Conservation (phyloP, 1,284 basidiomycete genomes). For the Malassezia sympodialis region DNA sequence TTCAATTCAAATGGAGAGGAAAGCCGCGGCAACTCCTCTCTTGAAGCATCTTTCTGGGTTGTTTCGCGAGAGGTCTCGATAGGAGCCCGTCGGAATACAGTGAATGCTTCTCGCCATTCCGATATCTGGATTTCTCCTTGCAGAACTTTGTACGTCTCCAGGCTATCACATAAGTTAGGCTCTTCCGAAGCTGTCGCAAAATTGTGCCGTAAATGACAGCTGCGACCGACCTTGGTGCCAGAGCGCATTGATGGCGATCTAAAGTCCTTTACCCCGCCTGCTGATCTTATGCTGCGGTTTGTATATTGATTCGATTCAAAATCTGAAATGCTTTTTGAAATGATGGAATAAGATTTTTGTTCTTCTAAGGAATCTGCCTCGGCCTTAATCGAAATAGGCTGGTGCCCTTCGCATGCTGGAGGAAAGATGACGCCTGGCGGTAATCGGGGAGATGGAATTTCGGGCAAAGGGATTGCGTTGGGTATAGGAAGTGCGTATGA, state of each 20-base stretch:
- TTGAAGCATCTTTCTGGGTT: background rate
- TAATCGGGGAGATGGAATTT: background rate
- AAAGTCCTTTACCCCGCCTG: background rate
- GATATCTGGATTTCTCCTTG: background rate
- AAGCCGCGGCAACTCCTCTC: background rate
- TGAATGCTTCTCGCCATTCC: background rate
- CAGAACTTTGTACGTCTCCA: background rate
- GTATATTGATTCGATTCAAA: no score
- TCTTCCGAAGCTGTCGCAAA: background rate
- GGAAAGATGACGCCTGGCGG: background rate
- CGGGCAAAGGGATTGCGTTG: background rate
- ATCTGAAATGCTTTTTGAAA: background rate
- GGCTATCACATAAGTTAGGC: background rate
- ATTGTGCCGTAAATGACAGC: background rate
- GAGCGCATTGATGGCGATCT: background rate
- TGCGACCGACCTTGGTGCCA: background rate
- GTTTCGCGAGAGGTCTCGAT: background rate
- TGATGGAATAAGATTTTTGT: background rate
- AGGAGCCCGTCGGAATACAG: background rate
- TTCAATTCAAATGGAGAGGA: background rate
- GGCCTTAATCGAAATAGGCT: no score
- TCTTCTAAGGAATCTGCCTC: no score
- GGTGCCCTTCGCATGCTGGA: background rate
- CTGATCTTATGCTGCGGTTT: background rate
- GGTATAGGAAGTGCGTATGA: background rate